phyloP scores from a whole-genome alignment of 2,329 filamentous ascomycete species.

The Penicillium griseofulvum region DNA sequence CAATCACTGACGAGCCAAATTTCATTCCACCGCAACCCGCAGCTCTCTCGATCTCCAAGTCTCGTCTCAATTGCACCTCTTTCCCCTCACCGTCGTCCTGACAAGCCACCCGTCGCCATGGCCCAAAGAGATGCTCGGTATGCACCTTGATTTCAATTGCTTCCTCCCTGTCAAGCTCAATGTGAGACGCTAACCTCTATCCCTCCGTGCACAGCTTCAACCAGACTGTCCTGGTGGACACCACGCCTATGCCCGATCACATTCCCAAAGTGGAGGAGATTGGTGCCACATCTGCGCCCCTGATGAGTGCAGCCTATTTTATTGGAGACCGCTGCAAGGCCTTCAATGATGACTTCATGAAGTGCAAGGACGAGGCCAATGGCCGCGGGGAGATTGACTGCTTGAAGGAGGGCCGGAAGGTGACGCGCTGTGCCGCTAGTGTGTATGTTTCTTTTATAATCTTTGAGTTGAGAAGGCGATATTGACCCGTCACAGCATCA shows the following conservation, averaged over 20 bases:
- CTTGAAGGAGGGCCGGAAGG: conserved; percentile 92
- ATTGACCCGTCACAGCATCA: conserved; percentile 58
- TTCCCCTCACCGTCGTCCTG: conserved; percentile 15
- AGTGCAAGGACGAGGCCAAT: conserved; percentile 94
- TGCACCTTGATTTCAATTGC: background rate
- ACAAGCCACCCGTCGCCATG: conserved; percentile 27
- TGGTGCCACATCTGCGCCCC: conserved; percentile 85
- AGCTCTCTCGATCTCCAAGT: conserved; percentile 24
- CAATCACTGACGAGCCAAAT: conserved; percentile 37
- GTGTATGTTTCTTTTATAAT: conserved; percentile 65
- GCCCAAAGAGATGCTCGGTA: conserved; percentile 35
- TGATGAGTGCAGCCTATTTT: conserved; percentile 91
- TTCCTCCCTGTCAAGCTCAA: background rate
- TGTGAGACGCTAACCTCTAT: conserved; percentile 20
- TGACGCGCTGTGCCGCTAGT: conserved; percentile 92
- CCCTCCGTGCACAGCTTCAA: conserved; percentile 69
- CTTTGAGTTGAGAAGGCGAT: background rate
- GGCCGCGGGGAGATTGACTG: conserved; percentile 91
- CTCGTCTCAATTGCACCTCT: conserved; percentile 21
- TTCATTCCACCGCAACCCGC: conserved; percentile 32
- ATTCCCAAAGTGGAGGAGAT: conserved; percentile 94
- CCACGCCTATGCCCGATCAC: conserved; percentile 85
- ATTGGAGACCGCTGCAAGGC: conserved; percentile 92
- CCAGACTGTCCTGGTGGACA: conserved; percentile 90
- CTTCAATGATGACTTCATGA: conserved; percentile 99